Percentiles rank a stretch among this genome's conserved stretches.
Conservation (phyloP, 2,329 filamentous ascomycete species). For the Epichloe festucae region DNA sequence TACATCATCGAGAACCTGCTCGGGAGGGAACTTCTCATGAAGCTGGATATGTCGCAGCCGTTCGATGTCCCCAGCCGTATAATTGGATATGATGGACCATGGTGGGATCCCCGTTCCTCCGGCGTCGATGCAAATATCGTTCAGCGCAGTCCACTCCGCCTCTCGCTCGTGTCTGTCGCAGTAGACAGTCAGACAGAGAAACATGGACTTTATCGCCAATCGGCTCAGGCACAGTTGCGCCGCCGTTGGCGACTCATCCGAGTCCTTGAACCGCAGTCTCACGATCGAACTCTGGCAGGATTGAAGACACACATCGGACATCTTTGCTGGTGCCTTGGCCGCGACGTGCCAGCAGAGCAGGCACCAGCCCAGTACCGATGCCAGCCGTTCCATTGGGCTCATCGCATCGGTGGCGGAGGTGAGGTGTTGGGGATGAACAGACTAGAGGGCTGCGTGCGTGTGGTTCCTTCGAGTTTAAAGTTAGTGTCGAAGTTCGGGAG, state of each 20-base stretch:
- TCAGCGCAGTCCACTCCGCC: constrained; percentile 15
- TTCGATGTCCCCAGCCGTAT: constrained; percentile 20
- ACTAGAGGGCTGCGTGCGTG: background rate
- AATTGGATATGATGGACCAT: constrained; percentile 21
- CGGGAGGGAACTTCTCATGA: constrained; percentile 11
- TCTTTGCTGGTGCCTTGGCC: background rate
- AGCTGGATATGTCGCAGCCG: constrained; percentile 16
- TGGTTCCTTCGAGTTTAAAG: background rate
- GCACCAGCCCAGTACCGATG: constrained; percentile 4
- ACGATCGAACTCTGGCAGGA: constrained; percentile 19
- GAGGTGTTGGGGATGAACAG: background rate
- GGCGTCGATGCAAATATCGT: constrained; percentile 21
- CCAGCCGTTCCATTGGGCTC: background rate
- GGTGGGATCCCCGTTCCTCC: constrained; percentile 18
- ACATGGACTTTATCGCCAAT: constrained; percentile 19
- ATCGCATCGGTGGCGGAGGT: constrained; percentile 3
- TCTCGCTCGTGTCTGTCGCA: constrained; percentile 17
- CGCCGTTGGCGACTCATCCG: constrained; percentile 7
- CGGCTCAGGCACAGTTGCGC: constrained; percentile 18
- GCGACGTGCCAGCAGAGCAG: background rate
- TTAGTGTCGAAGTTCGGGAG: background rate
- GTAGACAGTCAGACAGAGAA: constrained; percentile 24
- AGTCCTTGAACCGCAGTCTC: constrained; percentile 20
- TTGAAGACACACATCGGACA: constrained; percentile 15
- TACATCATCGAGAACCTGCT: constrained; percentile 13